A percentile compares a stretch with the other conserved stretches of the same genome.
Conservation (phyloP, 2,329 filamentous ascomycete genomes). For the Lojkania enalia region DNA sequence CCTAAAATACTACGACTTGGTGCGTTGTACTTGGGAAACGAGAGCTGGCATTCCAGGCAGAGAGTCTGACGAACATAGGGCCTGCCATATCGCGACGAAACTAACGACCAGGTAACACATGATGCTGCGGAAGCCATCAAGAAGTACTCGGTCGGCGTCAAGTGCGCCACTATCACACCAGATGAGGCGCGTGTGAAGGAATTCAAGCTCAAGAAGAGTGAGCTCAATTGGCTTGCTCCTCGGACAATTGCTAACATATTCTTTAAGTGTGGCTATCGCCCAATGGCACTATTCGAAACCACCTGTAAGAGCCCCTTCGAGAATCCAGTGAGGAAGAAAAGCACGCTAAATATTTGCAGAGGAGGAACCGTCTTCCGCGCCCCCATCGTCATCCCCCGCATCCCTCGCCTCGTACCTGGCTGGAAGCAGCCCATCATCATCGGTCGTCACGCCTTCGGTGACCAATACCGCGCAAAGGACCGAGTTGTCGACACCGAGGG, state of each 20-base stretch:
- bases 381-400: constrained; percentile 92
- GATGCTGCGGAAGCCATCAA: constrained; percentile 97
- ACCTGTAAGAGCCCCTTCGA: constrained; percentile 51
- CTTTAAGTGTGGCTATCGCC: constrained; percentile 90
- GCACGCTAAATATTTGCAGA: constrained; percentile 38
- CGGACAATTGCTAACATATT: constrained; percentile 7
- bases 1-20: constrained; percentile 94
- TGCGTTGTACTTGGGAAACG: constrained; percentile 38
- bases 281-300: constrained; percentile 81
- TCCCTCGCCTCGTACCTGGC: constrained; percentile 90
- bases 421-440: constrained; percentile 99
- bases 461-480: constrained; percentile 98
- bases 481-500: constrained; percentile 78
- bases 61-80: constrained; percentile 53
- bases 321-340: not conserved
- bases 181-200: constrained; percentile 96
- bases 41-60: not conserved
- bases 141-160: constrained; percentile 98
- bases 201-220: constrained; percentile 98
- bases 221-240: constrained; percentile 35
- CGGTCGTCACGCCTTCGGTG: constrained; percentile 95
- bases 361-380: constrained; percentile 99
- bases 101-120: constrained; percentile 91
- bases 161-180: constrained; percentile 98
- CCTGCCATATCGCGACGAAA: constrained; percentile 92